Base-by-base conservation (phyloP, 441 rosid species). In the Croton laevigatus region DNA sequence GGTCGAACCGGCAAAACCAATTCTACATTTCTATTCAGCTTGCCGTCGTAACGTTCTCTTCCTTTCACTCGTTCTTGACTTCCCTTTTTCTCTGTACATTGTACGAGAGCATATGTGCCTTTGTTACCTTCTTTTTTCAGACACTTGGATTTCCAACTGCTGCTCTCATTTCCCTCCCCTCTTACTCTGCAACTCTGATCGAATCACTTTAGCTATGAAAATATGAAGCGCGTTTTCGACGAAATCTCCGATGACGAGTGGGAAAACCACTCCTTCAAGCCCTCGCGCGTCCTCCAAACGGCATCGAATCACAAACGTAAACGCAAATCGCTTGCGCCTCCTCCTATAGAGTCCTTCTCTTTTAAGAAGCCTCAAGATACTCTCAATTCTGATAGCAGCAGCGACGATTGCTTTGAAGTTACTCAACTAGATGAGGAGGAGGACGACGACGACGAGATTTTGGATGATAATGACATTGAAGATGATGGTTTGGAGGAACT, bases 231-330 rank as follows among this genome's bases (percentile, higher is more conserved):
- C 66, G 88, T 59, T 49, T 88, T 88, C 80, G 80, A 82, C 22
- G 97, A 94, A 81, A 91, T 91, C 85, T 84, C 99, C 34, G 98
- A 92, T 71, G 97, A 89, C 48, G 97, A 92, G 78, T 94, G 98
- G 99, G 84, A 81, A 16, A 74, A 80, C 32, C 89, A 85, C 82
- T 82, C 89, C 44, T 94, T 92, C 81, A 83, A 88, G 76, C 82
- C 99, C 36, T 92, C 97, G 12, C 93, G 93, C 22, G 86, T 89
- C 54, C 86, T 91, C 68, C 78, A 82, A 74, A 55, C 75, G 69
- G 73, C 74, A 27, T 27, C 61, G 23, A 73, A 20, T 55, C 84
- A 49, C 69, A 72, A 3, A 49, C 78, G 36, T 76, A 80, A 19
- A 10, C 62, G 17, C 1, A 53, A 61, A 34, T 40, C 62, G 5